These are phyloP conservation scores for Colletotrichum trifolii DNA, from an alignment of 2,329 filamentous ascomycete genomes.

Conservation along the genomic window DNA sequence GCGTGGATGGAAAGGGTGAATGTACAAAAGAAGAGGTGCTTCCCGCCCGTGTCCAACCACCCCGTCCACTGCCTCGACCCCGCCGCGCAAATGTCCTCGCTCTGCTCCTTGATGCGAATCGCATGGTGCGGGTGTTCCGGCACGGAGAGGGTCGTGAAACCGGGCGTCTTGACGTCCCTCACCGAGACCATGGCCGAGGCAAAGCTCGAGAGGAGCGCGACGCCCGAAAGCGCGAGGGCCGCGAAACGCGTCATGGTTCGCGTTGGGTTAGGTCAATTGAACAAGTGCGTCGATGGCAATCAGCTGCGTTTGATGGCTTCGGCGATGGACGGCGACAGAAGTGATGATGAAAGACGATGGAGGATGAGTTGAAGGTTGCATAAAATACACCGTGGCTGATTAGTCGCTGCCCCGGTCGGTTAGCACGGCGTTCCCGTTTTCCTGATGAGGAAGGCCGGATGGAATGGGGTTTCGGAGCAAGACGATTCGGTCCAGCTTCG, in stretches of 20 bases:
- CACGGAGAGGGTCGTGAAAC: conserved; percentile 23
- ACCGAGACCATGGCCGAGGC: conserved; percentile 14
- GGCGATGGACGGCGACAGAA: too few relatives aligned
- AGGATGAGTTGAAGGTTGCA: background rate
- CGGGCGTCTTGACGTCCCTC: conserved; percentile 18
- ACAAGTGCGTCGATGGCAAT: background rate
- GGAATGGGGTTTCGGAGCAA: background rate
- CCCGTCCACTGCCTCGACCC: conserved; percentile 43
- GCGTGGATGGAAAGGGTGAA: background rate
- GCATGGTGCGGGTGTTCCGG: conserved; percentile 38
- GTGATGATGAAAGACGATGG: background rate
- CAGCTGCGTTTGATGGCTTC: too few relatives aligned
- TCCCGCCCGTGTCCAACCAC: conserved; percentile 41
- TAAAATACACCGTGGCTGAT: background rate
- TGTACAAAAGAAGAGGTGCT: conserved; percentile 39
- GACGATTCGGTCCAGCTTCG: too few relatives aligned
- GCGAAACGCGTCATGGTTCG: conserved; percentile 13
- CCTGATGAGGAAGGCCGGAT: conserved; percentile 11
- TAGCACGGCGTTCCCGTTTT: background rate
- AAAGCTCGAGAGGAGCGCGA: conserved; percentile 16
- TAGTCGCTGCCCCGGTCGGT: background rate
- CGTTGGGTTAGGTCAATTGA: background rate
- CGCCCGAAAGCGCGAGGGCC: conserved; percentile 11
- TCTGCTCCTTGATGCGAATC: conserved; percentile 42
- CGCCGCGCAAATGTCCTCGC: conserved; percentile 41